Evolutionary conservation across 768 basidiomycete species (phyloP).

Genomic region (Lactarius evosmus): DNA sequence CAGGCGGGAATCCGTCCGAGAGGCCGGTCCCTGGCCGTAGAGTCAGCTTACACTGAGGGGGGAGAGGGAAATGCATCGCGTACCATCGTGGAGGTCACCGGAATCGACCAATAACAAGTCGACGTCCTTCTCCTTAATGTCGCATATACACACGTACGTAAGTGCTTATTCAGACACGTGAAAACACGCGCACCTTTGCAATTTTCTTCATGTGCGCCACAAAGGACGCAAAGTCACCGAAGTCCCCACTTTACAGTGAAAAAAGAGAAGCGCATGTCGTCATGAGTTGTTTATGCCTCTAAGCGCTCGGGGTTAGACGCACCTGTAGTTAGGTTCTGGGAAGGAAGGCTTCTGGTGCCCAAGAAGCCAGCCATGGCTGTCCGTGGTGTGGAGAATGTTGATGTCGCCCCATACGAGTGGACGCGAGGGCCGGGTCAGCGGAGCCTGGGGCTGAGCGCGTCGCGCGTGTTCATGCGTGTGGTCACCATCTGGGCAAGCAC

Average conservation of each 20-base stretch:
- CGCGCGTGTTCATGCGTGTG: constrained; percentile 36
- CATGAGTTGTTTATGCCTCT: neutral
- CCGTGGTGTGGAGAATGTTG: constrained; percentile 85
- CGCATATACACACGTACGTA: no score
- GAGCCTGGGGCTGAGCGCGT: constrained; percentile 41
- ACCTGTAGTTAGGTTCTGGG: constrained; percentile 77
- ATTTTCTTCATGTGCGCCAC: constrained; percentile 76
- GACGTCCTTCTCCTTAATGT: constrained; percentile 58
- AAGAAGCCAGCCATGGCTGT: constrained; percentile 78
- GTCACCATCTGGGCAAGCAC: neutral
- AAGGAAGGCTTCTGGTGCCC: constrained; percentile 75
- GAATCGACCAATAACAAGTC: constrained; percentile 82
- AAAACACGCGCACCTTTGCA: constrained; percentile 46
- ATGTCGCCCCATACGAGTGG: constrained; percentile 85
- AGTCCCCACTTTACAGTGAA: constrained; percentile 44
- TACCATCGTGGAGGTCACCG: constrained; percentile 75
- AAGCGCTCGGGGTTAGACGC: no score
- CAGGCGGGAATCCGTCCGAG: constrained; percentile 68
- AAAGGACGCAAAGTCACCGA: constrained; percentile 88
- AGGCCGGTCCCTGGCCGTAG: constrained; percentile 60
- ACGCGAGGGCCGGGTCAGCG: constrained; percentile 55
- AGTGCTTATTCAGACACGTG: neutral
- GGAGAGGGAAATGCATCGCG: neutral
- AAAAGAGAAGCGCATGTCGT: neutral
- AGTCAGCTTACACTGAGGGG: constrained; percentile 16